These are phyloP conservation scores for Arthrobotrys musiformis DNA, from an alignment of 2,329 filamentous ascomycete species.

Conservation along the genomic window DNA sequence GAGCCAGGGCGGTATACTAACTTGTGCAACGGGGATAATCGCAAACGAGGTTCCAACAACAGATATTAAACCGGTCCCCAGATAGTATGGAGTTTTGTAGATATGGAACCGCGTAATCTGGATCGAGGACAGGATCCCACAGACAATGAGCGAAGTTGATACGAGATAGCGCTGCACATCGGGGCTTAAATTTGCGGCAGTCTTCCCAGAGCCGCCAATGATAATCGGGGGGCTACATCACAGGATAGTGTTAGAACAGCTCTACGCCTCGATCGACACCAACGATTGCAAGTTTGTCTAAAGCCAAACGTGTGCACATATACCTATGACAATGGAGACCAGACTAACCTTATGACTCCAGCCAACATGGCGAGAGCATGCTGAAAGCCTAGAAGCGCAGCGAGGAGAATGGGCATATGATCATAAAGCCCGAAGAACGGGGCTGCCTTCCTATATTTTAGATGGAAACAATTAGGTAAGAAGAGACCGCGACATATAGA, in stretches of 20 bases:
- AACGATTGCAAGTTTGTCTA: background rate
- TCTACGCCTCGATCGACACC: background rate
- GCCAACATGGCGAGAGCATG: constrained; percentile 74
- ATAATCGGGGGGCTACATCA: constrained; percentile 71
- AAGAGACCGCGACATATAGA: constrained; percentile 53
- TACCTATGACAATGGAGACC: background rate
- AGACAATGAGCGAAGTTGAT: constrained; percentile 75
- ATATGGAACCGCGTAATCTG: constrained; percentile 76
- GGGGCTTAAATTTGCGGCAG: constrained; percentile 69
- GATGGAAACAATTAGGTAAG: constrained; percentile 65
- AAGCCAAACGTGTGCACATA: background rate
- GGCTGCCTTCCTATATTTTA: constrained; percentile 69
- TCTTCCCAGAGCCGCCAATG: constrained; percentile 66
- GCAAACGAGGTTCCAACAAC: constrained; percentile 77
- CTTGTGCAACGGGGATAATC: constrained; percentile 77
- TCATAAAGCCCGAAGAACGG: constrained; percentile 78
- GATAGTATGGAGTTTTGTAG: constrained; percentile 66
- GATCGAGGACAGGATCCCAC: constrained; percentile 72
- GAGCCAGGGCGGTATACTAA: background rate
- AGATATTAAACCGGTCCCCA: constrained; percentile 82
- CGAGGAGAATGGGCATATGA: constrained; percentile 74
- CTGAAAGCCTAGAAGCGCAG: constrained; percentile 75
- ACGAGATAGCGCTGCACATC: constrained; percentile 73
- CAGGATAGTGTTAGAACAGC: constrained; percentile 49
- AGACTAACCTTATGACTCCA: constrained; percentile 63